Evolutionary conservation across 2,329 filamentous ascomycete genomes (phyloP), one percentile per base, ranked within the genome.

Genomic region (Fusarium tupiense): DNA sequence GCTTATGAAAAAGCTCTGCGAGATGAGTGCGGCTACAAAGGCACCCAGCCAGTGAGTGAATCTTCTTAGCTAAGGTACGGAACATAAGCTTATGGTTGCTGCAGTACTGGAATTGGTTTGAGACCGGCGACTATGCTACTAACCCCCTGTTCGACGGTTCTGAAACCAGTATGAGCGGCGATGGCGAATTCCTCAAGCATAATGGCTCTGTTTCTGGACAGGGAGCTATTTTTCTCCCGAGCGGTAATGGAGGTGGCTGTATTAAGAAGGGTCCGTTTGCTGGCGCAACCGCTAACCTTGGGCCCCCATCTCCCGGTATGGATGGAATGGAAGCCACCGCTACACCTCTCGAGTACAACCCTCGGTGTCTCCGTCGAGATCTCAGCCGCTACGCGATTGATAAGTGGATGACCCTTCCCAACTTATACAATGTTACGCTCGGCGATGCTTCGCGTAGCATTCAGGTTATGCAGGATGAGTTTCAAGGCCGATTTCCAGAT

Each of bases 61-160:
- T 29, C 29, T 29, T 29, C 29, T 29, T 9, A 3, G 3, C 9
- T 29, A 26, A 26, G 26, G 26, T 26, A 29, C 29, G 29, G 29
- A 29, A 9, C 29, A 3, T 29, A 29, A 19, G 3, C 60, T 66
- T 1, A 57, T 6, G 3, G 2, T 10, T 6, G 7, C 8, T 17
- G 3, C 3, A 67, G 65, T 68, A 68, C 16, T 68, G 65, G 65
- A 68, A 68, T 3, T 68, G 64, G 54, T 68, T 68, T 20, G 54
- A 68, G 8, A 68, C 65, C 0, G 54, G 54, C 19, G 54, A 62
- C 8, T 54, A 40, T 54, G 19, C 47, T 4, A 62, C 35, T 0
- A 68, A 49, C 12, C 46, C 65, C 2, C 35, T 68, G 2, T 68
- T 68, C 10, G 64, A 68, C 14, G 64, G 65, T 4, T 62, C 65